A percentile compares a stretch with the other conserved stretches of the same genome.
Evolutionary conservation across 345 rosid genomes (phyloP).

Genomic region (Populus alba): DNA sequence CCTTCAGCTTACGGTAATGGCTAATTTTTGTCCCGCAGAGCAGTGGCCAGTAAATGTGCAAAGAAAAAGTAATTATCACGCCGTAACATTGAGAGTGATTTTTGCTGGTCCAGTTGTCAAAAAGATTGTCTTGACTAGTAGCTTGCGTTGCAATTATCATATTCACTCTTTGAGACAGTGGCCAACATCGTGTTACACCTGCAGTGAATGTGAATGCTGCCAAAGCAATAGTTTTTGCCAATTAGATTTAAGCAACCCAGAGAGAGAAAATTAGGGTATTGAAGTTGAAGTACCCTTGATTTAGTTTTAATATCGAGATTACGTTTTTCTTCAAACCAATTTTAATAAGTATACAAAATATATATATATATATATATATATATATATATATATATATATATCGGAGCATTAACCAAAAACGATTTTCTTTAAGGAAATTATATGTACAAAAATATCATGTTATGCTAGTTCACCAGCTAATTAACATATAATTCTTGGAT

Average conservation of each 20-base stretch:
- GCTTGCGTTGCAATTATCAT: constrained; percentile 1
- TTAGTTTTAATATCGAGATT: neutral
- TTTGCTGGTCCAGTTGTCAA: neutral
- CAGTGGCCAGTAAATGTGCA: constrained; percentile 24
- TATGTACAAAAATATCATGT: no score
- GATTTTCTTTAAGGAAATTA: no score
- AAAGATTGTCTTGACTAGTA: neutral
- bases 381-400: no score
- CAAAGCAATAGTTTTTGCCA: neutral
- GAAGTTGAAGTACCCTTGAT: neutral
- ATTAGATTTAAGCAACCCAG: neutral
- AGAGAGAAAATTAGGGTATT: neutral
- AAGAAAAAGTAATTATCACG: neutral
- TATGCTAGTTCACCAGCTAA: neutral
- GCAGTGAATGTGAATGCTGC: constrained; percentile 23
- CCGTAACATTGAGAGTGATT: constrained; percentile 1
- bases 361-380: no score
- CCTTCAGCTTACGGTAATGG: neutral
- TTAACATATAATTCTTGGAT: neutral
- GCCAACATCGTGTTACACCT: constrained; percentile 21
- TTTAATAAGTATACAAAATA: no score
- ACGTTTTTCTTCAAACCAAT: neutral
- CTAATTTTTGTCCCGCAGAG: constrained; percentile 7
- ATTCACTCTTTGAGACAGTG: constrained; percentile 1
- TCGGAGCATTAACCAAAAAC: no score